A percentile compares a stretch with the other conserved stretches of the same genome.
Evolutionary conservation across 495 filamentous ascomycete genomes (phyloP).

Genomic region (Penicillium samsonianum): DNA sequence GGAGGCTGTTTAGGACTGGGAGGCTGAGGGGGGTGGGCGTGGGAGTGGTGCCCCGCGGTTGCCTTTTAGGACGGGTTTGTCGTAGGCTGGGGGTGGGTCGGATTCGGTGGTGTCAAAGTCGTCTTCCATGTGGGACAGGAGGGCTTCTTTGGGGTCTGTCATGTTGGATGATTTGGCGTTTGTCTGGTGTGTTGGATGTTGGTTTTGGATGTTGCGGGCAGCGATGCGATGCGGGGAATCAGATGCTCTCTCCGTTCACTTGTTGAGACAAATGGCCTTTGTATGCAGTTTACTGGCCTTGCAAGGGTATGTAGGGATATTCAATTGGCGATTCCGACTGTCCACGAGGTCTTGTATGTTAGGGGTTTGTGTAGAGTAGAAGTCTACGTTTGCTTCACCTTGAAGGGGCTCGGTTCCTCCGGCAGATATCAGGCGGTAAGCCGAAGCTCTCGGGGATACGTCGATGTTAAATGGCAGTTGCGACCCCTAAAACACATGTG

Average conservation of each 20-base stretch:
- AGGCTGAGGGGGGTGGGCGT: conserved; percentile 70
- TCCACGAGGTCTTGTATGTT: not conserved
- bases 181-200: conserved; percentile 3
- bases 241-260: not conserved
- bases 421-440: conserved; percentile 11
- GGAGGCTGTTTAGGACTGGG: conserved; percentile 71
- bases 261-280: not conserved
- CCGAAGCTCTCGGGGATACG: not conserved
- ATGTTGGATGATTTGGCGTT: conserved; percentile 24
- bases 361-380: not conserved
- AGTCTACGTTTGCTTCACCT: not conserved
- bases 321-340: not conserved
- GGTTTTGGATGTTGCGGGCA: conserved; percentile 10
- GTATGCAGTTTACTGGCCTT: not conserved
- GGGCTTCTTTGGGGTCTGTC: conserved; percentile 37
- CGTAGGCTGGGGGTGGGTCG: conserved; percentile 44
- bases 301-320: not conserved
- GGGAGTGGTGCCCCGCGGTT: conserved; percentile 36
- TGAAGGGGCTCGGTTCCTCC: not conserved
- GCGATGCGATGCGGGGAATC: conserved; percentile 7
- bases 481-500: not conserved
- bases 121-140: conserved; percentile 29
- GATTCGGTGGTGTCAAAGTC: not conserved
- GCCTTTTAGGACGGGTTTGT: conserved; percentile 20
- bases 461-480: not conserved